Base-by-base conservation (phyloP, 73 alveolate genomes). In the Symbiodinium pilosum region DNA sequence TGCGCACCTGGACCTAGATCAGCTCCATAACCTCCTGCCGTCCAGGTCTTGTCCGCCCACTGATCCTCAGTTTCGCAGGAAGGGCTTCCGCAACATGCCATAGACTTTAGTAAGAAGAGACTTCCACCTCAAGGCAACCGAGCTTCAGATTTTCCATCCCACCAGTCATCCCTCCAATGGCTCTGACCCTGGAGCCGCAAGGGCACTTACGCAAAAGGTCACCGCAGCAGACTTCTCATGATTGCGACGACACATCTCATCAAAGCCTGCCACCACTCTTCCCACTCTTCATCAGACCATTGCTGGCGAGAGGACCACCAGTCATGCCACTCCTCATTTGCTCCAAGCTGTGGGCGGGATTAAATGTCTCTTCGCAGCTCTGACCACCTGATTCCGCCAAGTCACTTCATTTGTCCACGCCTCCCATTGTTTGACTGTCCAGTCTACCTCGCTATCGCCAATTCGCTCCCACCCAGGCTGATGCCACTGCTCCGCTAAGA, bases 221-320 rank as follows among this genome's bases (percentile, higher is more conserved):
- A 8, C 43, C 41, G 5, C 24, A 26, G 6, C 30, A 20, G 30
- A 6, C 6, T 20, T 68, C 83, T 38, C 83, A 6, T 11, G 5
- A 6, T 26, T 11, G 83, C 39, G 8, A 47, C 59, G 14, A 47
- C 59, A 14, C 59, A 47, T 47, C 14, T 14, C 59, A 26, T 75
- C 87, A 39, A 39, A 43, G 69, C 95, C 95, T 91, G 97, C 89
- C 81, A 91, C 97, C 97, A 91, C 43, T 69, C 89, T 54, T 91
- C 97, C 97, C 97, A 91, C 89, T 91, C 97, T 26, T 91, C 89
- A 20, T 91, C 89, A 21, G 88, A 69, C 89, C 97, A 91, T 4
- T 68, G 77, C 81, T 91, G 30, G 51, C 34, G 81, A 5, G 47
- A 51, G 24, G 81, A 32, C 81, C 81, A 64, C 81, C 81, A 64